Base-by-base conservation (phyloP, 805 yeast genomes). In the Ogataea sp. region DNA sequence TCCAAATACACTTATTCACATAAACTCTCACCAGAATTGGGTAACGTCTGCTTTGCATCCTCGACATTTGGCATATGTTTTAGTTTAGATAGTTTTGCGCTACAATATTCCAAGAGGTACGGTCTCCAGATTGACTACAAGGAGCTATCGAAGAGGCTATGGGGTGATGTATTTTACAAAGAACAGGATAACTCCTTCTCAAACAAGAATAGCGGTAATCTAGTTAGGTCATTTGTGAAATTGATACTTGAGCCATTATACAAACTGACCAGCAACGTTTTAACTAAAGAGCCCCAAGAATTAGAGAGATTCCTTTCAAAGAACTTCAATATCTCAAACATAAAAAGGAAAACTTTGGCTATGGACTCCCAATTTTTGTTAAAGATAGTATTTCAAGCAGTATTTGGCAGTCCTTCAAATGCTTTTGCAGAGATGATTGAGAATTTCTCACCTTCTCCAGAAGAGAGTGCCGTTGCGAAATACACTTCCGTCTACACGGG, bases 241-340 rank as follows among this genome's bases (percentile, higher is more conserved):
- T 82, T 87, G 48, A 68, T 93, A 7, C 60, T 88, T 8, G 77
- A 75, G 20, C 98, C 97, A 2, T 51, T 90, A 11, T 90, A 88
- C 62, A 89, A 90, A 54, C 54, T 89, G 8, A 61, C 80, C 28
- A 68, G 86, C 0, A 68, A 74, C 37, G 67, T 83, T 0, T 52
- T 90, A 10, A 68, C 86, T 0, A 65, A 71, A 27, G 71, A 72
- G 15, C 59, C 73, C 2, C 55, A 59, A 4, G 61, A 62, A 0
- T 53, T 86, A 15, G 53, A 69, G 9, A 40, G 42, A 3, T 55
- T 73, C 18, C 56, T 86, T n/a, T 62, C 67, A 50, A 50, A 64
- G 1, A 61, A 75, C 24, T 78, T 80, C 40, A 67, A 70, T 4
- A 59, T 75, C 18, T 46, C 58, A 2, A 32, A 49, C 3, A 55